Base-by-base conservation (phyloP, 345 rosid species). In the Bretschneidera sinensis region DNA sequence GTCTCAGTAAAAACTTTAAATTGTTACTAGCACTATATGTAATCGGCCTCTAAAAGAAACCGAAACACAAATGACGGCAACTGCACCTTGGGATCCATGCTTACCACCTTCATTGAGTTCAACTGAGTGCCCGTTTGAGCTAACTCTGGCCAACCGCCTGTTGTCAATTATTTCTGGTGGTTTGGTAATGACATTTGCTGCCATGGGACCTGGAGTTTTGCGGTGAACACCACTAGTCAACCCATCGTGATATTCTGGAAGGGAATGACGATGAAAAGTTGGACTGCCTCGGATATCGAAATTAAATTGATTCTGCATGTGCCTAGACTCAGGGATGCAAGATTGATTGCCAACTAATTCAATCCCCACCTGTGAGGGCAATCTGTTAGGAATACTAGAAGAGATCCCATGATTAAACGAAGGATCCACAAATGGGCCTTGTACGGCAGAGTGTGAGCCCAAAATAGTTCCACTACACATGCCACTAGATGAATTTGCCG, bases 171-270 rank as follows among this genome's bases (percentile, higher is more conserved):
- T 72, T 70, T 76, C 84, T 61, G 51, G 65, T 11, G 57, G 76
- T 51, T 66, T 70, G 23, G 63, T 52, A 63, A 69, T 75, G 57
- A 70, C 59, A 24, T 63, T 69, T 69, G 74, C 50, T 48, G 72
- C 57, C 22, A 68, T 55, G 35, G 51, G 20, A 47, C 61, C 43
- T 0, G 71, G 61, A 64, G 79, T 70, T 62, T 71, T 66, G 74
- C 59, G 63, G 50, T 45, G 69, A 65, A 60, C 33, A 24, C 67
- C 76, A 54, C 47, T 61, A 45, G 21, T 23, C 48, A 74, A 68
- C 73, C 76, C 75, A 71, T 74, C 79, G 49, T 67, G 77, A 75
- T 69, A 73, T 43, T 86, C 85, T 6, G 82, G 84, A 60, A 79
- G 71, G 5, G 89, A 79, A 71, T 67, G 73, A 49, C 81, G 81